Evolutionary conservation across 331 rosid species (phyloP).

Genomic region (Erythrophleum ivorense): DNA sequence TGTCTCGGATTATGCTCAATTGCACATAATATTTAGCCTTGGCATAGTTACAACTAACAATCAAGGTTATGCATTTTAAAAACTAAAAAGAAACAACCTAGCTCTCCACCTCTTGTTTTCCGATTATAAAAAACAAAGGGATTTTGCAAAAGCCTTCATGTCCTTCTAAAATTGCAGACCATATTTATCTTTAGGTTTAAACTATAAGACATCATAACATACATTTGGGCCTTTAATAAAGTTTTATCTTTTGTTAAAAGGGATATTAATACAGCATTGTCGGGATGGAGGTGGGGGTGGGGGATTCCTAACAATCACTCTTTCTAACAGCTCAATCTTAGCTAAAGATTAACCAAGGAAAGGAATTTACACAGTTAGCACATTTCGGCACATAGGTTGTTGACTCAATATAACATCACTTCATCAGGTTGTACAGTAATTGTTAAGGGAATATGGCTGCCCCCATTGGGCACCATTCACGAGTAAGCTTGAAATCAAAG

Average conservation of each 20-base stretch:
- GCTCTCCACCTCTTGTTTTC: not conserved
- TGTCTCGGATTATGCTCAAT: not conserved
- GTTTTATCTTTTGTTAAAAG: too few relatives aligned
- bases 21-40: constrained; percentile 7
- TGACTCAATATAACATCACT: not conserved
- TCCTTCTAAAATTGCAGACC: not conserved
- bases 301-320: too few relatives aligned
- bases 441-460: not conserved
- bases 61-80: constrained; percentile 11
- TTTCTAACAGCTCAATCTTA: too few relatives aligned
- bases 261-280: too few relatives aligned
- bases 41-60: constrained; percentile 15
- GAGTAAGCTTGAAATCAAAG: not conserved
- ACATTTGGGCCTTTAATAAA: too few relatives aligned
- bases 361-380: not conserved
- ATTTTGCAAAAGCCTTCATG: not conserved
- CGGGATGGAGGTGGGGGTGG: too few relatives aligned
- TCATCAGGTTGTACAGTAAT: not conserved
- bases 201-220: not conserved
- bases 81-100: constrained; percentile 16
- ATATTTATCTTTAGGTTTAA: not conserved
- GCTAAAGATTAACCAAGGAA: not conserved
- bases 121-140: not conserved
- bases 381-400: not conserved
- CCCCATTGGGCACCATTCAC: not conserved